Base-by-base conservation (phyloP, 2,329 filamentous ascomycete genomes). In the Aspergillus pseudoterreus region DNA sequence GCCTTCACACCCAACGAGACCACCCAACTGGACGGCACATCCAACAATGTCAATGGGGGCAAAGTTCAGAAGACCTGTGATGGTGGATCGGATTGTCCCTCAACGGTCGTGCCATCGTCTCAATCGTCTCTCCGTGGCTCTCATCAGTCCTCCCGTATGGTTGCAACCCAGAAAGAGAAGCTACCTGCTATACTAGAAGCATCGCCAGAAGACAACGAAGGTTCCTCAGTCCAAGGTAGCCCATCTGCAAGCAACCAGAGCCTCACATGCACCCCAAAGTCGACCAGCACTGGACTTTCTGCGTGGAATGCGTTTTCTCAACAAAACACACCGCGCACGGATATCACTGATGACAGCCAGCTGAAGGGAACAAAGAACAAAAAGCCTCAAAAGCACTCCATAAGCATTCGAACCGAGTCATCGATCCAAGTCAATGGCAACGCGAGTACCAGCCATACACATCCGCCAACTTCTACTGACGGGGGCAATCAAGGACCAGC, bases 181-280 rank as follows among this genome's bases (percentile, higher is more conserved):
- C 51, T 56, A 6, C 44, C 56, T 17, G n/a, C 45, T 10, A 54
- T 55, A 21, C 35, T 46, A n/a, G 54, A 60, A 52, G 32, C 36
- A 4, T 38, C 43, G 19, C 19, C 30, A 10, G 47, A 42, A 6
- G 19, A 21, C 39, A 19, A 42, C 6, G 19, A 6, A 4, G 32
- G 45, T 10, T n/a, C 24, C 15, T 38, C 15, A 9, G 30, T 52
- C 12, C 11, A 43, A 19, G 43, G n/a, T 11, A 47, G n/a, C 14
- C 11, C 22, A 39, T 21, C 46, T 6, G 10, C 11, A n/a, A 49
- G 53, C 27, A 43, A 39, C 1, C 54, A 46, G 14, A 46, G 42
- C 11, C 35, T 45, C 1, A 32, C 47, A 35, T 50, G 35, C 5
- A 55, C 57, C 12, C 50, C 54, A 8, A 53, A 52, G 24, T 55